These are phyloP conservation scores for Globisporangium mamillatum DNA, from an alignment of 352 stramenopile genomes.

Conservation along the genomic window DNA sequence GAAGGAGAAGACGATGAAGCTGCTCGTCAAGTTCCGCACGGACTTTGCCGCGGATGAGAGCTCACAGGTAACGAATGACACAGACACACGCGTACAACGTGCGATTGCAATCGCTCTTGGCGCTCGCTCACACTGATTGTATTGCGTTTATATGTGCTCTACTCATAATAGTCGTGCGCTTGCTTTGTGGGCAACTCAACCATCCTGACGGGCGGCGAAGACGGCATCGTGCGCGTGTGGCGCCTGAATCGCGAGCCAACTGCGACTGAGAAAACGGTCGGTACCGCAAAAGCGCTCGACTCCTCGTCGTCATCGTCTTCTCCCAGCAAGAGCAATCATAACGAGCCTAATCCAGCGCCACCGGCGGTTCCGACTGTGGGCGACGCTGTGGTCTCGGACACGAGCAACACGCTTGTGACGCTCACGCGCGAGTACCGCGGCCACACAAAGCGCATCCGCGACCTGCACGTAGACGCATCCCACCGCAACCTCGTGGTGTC, in stretches of 20 bases:
- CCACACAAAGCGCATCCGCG: constrained; percentile 78
- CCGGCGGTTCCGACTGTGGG: constrained; percentile 50
- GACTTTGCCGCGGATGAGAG: constrained; percentile 75
- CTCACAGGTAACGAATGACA: constrained; percentile 27
- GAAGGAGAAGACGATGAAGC: constrained; percentile 51
- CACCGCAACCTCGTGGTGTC: constrained; percentile 78
- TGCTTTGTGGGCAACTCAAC: constrained; percentile 80
- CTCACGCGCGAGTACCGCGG: constrained; percentile 72
- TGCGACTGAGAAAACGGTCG: constrained; percentile 35
- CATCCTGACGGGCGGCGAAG: constrained; percentile 79
- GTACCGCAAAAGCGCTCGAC: constrained; percentile 39
- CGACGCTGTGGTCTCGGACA: constrained; percentile 48
- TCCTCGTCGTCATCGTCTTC: constrained; percentile 14
- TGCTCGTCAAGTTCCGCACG: constrained; percentile 79
- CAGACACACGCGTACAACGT: not conserved
- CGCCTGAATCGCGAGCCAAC: constrained; percentile 49
- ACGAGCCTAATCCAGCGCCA: constrained; percentile 19
- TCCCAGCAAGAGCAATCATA: constrained; percentile 10
- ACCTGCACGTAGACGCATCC: constrained; percentile 76
- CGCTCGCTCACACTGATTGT: not conserved
- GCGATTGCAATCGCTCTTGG: not conserved
- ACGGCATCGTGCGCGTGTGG: constrained; percentile 80
- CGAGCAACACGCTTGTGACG: constrained; percentile 39
- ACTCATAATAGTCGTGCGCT: constrained; percentile 37
- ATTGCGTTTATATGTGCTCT: not conserved